Base-by-base conservation (phyloP, 208 protist genomes). In the Leptomonas pyrrhocoris region DNA sequence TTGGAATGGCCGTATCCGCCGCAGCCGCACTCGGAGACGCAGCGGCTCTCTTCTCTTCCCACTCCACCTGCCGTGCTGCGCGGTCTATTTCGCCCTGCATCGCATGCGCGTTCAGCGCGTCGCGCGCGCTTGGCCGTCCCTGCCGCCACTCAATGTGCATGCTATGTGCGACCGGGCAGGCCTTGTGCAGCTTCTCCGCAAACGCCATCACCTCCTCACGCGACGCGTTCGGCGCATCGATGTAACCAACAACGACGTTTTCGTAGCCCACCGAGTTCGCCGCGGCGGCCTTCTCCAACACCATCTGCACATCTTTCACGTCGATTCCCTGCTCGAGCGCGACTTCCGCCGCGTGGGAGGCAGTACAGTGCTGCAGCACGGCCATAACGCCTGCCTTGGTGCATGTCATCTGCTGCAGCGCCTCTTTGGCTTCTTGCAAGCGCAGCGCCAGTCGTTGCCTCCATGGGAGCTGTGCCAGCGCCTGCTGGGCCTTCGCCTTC, bases 321-420 rank as follows among this genome's bases (percentile, higher is more conserved):
- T 96, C 86, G 50, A 96, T 93, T 50, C 79, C 84, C 45, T 92
- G 74, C 68, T 94, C 91, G 1, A 94, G 46, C 6, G 91, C 91
- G 15, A 96, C 81, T 73, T 96, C 88, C 19, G 91, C 91, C 15
- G 91, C 88, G 59, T 96, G 91, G 12, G 91, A 90, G 9, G 86
- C 85, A 3, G 91, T 84, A 70, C 91, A 96, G 79, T 94, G 88
- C 74, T 96, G 82, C 45, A 96, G 68, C 36, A 96, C 61, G 48
- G 86, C 73, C 88, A 93, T 92, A 16, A 73, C 82, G 2, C 87
- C 90, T 0, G 88, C 86, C 62, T 89, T 83, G 27, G 65, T 73
- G 3, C 87, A 92, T 0, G 81, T 89, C 49, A 77, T 71, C 57
- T 86, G 73, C 34, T 79, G 62, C 43, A 94, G 36, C 5, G 66